Base-by-base conservation (phyloP, 192 early-diverging fungal genomes). In the Radiomyces spectabilis region DNA sequence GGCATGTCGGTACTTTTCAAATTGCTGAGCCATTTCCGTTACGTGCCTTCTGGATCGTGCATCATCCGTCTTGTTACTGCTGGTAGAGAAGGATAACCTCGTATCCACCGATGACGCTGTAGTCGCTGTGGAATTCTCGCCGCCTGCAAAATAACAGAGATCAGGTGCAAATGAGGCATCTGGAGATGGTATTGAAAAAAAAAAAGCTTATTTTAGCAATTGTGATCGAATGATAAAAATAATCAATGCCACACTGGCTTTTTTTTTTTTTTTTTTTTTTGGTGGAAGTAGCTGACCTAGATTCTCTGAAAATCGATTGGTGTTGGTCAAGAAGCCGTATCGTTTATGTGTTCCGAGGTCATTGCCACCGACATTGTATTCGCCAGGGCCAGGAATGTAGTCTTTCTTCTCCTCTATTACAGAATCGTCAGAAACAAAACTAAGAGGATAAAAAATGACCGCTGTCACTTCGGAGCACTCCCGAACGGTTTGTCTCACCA, bases 331-430 rank as follows among this genome's bases (percentile, higher is more conserved):
- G 22, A 47, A 57, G 1, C 55, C 44, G 19, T 34, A 40, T 46
- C 45, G 8, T 25, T 38, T 47, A 35, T 37, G 15, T 27, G 35
- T 26, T 19, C 22, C 31, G 12, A 24, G 18, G 21, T 57, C 55
- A 9, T 48, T 45, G 12, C 10, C 26, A 18, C 44, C 18, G 15
- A 57, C 21, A 21, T 57, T 37, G 24, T 57, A 57, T 57, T 57
- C 55, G 21, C 55, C 55, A 40, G 55, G 55, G 18, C 55, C 55
- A 39, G 55, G 55, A 47, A 57, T 46, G 48, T 57, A 57, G 8
- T 57, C 55, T 47, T 57, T 57, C 13, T 21, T n/a, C 55, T 13
- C 2, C 55, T 57, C 10, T 16, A 39, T 19, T 18, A 6, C 25
- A 42, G 30, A 39, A 25, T n/a, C 22, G 43, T 25, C 9, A 49